Conservation (phyloP, 179 eudicot genomes). For the Spinacia oleracea region DNA sequence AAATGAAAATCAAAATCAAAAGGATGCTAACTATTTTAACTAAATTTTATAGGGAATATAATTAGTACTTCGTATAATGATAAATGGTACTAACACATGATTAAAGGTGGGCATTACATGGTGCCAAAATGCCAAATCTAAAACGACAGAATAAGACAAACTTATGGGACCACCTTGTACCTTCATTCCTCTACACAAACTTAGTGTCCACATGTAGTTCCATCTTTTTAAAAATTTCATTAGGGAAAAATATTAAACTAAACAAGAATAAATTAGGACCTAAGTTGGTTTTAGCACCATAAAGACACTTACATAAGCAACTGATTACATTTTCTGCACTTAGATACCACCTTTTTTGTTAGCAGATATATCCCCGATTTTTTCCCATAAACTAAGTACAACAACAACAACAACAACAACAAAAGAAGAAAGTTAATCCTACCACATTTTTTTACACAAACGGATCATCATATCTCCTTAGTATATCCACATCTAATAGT, state of each 20-base stretch:
- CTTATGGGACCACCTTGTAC: neutral
- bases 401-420: no score
- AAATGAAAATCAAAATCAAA: no score
- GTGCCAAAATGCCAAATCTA: neutral
- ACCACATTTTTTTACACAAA: slow-evolving; percentile 29
- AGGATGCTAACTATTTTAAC: no score
- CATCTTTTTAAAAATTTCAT: no score
- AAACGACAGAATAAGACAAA: neutral
- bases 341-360: slow-evolving; percentile 14
- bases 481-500: slow-evolving; percentile 14
- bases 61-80: no score
- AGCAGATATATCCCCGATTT: slow-evolving; percentile 9
- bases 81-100: no score
- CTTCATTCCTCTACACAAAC: neutral
- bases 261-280: slow-evolving; percentile 8
- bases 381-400: no score
- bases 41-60: no score
- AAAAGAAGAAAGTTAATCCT: slow-evolving; percentile 19
- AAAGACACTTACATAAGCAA: slow-evolving; percentile 22
- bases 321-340: slow-evolving; percentile 23
- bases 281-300: slow-evolving; percentile 16
- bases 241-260: neutral
- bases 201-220: neutral
- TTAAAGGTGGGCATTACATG: no score
- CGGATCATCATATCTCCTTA: slow-evolving; percentile 19